phyloP scores from a whole-genome alignment of 148 eudicot species.

The Polygonum aviculare region DNA sequence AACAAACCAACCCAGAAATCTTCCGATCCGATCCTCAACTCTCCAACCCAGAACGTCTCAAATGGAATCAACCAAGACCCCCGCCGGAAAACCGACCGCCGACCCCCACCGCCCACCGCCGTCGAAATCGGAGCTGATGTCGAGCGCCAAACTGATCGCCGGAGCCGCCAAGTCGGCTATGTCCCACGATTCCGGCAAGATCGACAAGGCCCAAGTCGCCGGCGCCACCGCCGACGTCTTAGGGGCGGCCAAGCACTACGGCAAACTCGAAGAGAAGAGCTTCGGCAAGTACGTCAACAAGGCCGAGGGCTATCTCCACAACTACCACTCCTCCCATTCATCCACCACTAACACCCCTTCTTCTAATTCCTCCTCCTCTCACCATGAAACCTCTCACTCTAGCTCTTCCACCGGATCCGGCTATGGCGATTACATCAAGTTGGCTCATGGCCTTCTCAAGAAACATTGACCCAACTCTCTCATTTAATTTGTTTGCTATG shows the following conservation, averaged over 20 bases:
- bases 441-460: conserved; percentile 35
- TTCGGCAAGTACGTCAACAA: conserved; percentile 30
- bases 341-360: not conserved
- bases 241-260: conserved; percentile 35
- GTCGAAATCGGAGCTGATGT: conserved; percentile 25
- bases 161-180: conserved; percentile 40
- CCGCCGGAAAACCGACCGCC: not conserved
- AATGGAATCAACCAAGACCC: conserved; percentile 6
- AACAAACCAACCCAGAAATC: not conserved
- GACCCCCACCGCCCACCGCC: conserved; percentile 8
- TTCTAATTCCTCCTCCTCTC: not conserved
- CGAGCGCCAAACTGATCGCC: conserved; percentile 43
- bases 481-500: not conserved
- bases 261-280: conserved; percentile 31
- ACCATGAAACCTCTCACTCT: conserved; percentile 2
- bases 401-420: conserved; percentile 12
- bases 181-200: conserved; percentile 18
- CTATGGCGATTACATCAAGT: conserved; percentile 28
- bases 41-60: not conserved
- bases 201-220: conserved; percentile 41
- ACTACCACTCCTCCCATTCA: conserved; percentile 18
- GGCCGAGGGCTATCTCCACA: conserved; percentile 31
- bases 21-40: not conserved
- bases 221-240: conserved; percentile 29
- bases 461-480: conserved; percentile 8